Evolutionary conservation across 495 filamentous ascomycete species (phyloP).

Genomic region (Penicillium desertorum): DNA sequence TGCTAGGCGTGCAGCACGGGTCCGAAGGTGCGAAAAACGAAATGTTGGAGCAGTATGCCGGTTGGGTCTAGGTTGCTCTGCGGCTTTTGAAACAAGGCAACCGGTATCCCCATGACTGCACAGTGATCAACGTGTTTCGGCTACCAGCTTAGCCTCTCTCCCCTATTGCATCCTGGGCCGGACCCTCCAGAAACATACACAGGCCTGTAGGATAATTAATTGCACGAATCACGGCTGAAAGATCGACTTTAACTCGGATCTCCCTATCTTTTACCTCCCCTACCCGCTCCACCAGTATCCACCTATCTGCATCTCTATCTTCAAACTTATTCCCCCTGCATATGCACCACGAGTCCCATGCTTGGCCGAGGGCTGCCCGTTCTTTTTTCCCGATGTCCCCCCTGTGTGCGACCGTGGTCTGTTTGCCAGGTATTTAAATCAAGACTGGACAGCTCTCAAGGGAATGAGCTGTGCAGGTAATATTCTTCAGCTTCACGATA

Average conservation of each 20-base stretch:
- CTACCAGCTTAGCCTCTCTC: neutral
- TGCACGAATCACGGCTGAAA: constrained; percentile 13
- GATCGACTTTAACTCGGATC: constrained; percentile 14
- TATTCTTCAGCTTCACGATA: neutral
- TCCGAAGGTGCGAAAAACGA: constrained; percentile 80
- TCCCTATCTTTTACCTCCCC: constrained; percentile 1
- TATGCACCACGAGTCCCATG: constrained; percentile 15
- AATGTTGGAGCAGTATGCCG: constrained; percentile 56
- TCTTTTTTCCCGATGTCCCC: constrained; percentile 1
- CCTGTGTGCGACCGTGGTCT: constrained; percentile 17
- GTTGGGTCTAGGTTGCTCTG: constrained; percentile 51
- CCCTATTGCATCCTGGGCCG: constrained; percentile 10
- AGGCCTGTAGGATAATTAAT: constrained; percentile 9
- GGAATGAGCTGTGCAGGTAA: neutral
- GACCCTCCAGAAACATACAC: constrained; percentile 4
- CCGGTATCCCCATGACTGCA: neutral
- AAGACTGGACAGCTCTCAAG: constrained; percentile 11
- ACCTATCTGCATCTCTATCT: constrained; percentile 12
- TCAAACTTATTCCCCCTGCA: constrained; percentile 11
- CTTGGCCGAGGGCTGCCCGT: constrained; percentile 2
- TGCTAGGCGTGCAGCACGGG: constrained; percentile 81
- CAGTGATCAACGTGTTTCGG: constrained; percentile 6
- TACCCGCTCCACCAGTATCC: constrained; percentile 6
- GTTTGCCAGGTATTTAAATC: constrained; percentile 20
- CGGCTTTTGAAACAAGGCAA: neutral